These are phyloP conservation scores for Pseudocercospora cruenta DNA, from an alignment of 2,329 filamentous ascomycete species.

Conservation along the genomic window DNA sequence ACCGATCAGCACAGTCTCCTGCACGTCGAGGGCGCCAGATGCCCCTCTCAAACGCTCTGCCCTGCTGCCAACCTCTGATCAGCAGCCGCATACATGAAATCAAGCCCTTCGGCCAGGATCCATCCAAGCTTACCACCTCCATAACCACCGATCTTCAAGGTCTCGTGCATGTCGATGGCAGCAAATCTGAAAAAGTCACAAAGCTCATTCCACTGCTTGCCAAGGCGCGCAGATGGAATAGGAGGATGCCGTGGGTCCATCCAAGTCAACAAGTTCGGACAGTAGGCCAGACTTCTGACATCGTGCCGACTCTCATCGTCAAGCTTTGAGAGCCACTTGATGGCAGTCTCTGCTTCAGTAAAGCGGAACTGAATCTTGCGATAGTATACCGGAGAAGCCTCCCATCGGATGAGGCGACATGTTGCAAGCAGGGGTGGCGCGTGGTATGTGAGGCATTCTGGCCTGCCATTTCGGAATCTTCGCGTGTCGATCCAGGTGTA, in stretches of 20 bases:
- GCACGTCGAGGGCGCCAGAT: no score
- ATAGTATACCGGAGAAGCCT: slow-evolving; percentile 5
- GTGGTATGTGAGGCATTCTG: not conserved
- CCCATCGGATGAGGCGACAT: not conserved
- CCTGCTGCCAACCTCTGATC: no score
- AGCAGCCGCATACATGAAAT: not conserved
- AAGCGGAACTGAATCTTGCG: slow-evolving; percentile 6
- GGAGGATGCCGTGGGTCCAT: slow-evolving; percentile 3
- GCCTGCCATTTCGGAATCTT: not conserved
- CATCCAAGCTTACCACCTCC: slow-evolving; percentile 5
- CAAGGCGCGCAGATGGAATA: not conserved
- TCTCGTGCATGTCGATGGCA: not conserved
- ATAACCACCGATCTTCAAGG: slow-evolving; percentile 8
- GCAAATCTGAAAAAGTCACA: not conserved
- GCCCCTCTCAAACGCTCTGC: no score
- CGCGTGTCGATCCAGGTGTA: slow-evolving; percentile 15
- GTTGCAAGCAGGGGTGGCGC: not conserved
- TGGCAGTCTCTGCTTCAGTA: not conserved
- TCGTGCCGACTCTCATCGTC: not conserved
- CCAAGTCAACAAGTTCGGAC: slow-evolving; percentile 8
- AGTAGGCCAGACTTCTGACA: slow-evolving; percentile 2
- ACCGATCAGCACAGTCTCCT: no score
- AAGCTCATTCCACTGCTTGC: slow-evolving; percentile 6
- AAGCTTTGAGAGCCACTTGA: not conserved
- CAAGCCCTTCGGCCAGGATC: not conserved